Evolutionary conservation across 345 rosid genomes (phyloP).

Genomic region (Lumnitzera littorea): DNA sequence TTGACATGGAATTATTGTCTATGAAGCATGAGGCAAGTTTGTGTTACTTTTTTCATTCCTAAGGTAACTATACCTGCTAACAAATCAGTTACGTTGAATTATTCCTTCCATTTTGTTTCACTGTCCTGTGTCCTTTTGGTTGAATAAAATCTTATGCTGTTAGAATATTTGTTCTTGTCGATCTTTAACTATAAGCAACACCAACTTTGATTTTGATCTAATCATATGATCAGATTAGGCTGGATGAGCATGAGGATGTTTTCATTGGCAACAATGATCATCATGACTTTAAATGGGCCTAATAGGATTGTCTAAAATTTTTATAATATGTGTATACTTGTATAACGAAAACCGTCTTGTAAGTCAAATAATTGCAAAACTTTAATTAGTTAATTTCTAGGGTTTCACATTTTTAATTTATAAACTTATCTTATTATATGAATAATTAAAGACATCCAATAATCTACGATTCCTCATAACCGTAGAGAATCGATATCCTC

Average conservation of each 20-base stretch:
- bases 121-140: neutral
- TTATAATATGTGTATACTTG: too few species aligned
- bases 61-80: slow-evolving; percentile 40
- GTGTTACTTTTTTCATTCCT: slow-evolving; percentile 68
- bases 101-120: neutral
- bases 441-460: too few species aligned
- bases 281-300: too few species aligned
- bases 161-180: neutral
- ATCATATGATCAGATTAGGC: slow-evolving; percentile 58
- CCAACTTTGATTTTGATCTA: neutral
- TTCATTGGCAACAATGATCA: slow-evolving; percentile 65
- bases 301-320: too few species aligned
- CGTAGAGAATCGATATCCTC: too few species aligned
- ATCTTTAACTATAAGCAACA: neutral
- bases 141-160: neutral
- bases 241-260: slow-evolving; percentile 53
- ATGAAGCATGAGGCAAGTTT: slow-evolving; percentile 55
- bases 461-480: too few species aligned
- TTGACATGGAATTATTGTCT: slow-evolving; percentile 29
- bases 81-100: neutral
- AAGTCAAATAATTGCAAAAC: too few species aligned
- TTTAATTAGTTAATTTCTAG: too few species aligned
- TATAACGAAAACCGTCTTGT: too few species aligned
- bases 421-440: too few species aligned
- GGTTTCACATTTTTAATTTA: too few species aligned